Conservation (phyloP, 1,284 basidiomycete species). For the Leccinum angustisporum region DNA sequence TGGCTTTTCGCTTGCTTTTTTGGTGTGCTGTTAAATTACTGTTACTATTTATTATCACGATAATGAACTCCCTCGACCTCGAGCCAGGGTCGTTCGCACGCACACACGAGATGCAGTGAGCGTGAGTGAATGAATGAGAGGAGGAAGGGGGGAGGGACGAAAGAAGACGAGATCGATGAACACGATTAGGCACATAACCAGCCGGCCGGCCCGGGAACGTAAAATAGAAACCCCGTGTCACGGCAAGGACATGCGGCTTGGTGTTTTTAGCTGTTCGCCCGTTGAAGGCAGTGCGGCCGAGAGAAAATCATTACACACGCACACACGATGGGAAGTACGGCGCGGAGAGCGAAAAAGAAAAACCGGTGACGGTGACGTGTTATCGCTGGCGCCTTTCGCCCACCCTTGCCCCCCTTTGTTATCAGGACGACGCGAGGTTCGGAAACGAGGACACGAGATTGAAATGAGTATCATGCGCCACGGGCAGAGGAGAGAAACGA, state of each 20-base stretch:
- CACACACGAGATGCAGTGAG: background rate
- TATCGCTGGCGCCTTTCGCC: background rate
- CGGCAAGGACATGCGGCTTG: constrained; percentile 11
- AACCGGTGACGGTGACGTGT: constrained; percentile 13
- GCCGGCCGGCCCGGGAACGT: background rate
- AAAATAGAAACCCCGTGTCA: constrained; percentile 20
- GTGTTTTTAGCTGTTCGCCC: background rate
- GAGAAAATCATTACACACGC: constrained; percentile 23
- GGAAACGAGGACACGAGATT: background rate
- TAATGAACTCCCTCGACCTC: background rate
- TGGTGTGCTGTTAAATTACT: background rate
- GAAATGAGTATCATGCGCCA: background rate
- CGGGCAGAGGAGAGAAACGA: background rate
- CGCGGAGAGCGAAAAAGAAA: constrained; percentile 1
- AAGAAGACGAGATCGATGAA: background rate
- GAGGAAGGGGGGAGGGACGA: background rate
- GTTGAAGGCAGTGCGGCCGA: constrained; percentile 17
- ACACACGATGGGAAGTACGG: background rate
- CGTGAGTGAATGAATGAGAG: background rate
- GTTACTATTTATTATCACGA: background rate
- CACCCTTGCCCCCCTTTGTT: background rate
- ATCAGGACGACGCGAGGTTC: background rate
- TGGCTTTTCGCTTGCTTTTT: background rate
- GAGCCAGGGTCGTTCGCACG: background rate
- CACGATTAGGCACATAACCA: background rate